Base-by-base conservation (phyloP, 225 moss, liverwort and hornwort species). In the Antitrichia curtipendula region DNA sequence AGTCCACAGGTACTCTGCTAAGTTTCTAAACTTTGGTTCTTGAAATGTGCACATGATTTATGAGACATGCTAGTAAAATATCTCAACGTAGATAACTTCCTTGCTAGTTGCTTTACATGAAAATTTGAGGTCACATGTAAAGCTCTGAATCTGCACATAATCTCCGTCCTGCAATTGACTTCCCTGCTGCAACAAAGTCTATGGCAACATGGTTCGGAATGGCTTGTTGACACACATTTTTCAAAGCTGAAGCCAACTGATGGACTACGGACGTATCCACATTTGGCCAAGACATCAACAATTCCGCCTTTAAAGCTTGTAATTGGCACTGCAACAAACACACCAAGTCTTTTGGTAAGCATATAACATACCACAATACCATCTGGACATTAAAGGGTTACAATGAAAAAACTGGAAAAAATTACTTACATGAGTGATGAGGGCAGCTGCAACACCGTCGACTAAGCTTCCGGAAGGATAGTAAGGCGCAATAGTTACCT, bases 381-480 rank as follows among this genome's bases (percentile, higher is more conserved):
- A 60, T 53, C 27, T 27, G 20, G 61, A 68, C 59, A 57, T 59
- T 72, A 53, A 63, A 57, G 71, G 36, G 80, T 72, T 38, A n/a
- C 64, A 75, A 45, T 38, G 14, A 45, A 38, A 49, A 68, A 83
- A 66, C 8, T 28, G 16, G 32, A 45, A 56, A 68, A 60, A 82
- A 52, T 17, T 58, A 56, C 95, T 91, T 90, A 97, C 97, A 86
- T 95, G 89, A 22, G 96, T 95, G 69, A 98, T 92, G 84, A 98
- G 93, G 24, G 95, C 96, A 81, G 98, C 98, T 79, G 97, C 93
- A 89, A 95, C 91, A 89, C 96, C 97, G 66, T 97, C 98, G 31
- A 97, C 96, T 90, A 98, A 87, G 86, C 97, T 97, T 87, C 98
- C 98, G 38, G 97, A 96, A 73, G 98, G 97, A 69, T 93, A 97